Base-by-base conservation (phyloP, 768 basidiomycete species). In the Dentipellis sp. region DNA sequence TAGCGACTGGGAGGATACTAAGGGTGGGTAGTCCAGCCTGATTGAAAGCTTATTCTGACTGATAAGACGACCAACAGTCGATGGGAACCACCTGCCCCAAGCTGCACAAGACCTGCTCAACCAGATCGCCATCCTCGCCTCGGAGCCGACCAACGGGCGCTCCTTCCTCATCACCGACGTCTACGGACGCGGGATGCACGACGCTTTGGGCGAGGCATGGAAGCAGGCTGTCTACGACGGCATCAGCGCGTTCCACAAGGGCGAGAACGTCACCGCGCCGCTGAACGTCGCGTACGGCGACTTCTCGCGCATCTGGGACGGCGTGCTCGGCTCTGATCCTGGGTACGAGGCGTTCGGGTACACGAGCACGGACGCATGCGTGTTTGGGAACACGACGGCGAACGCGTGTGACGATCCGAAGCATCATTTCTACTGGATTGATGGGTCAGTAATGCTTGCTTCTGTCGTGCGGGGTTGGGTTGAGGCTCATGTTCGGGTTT, bases 141-240 rank as follows among this genome's bases (percentile, higher is more conserved):
- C 69, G 40, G 71, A 76, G 11, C 80, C 80, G 0, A 80, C 79
- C 16, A 75, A 77, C 52, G 79, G 75, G 1, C 73, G 74, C 51
- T 71, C 71, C 23, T 79, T 81, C 58, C 70, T 81, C 52, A 57
- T 82, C 16, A 67, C 76, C 1, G 78, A 80, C 59, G 75, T 71
- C 5, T 81, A 81, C 40, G 80, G 80, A 7, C 72, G 72, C 19
- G 80, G 80, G 11, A 60, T 49, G 10, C 68, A 72, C 10, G 65
- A 72, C 0, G 63, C 72, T 11, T 65, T 64, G 36, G 80, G 78
- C 4, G 71, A 80, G 60, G 71, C 75, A 4, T 79, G 71, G 67
- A 74, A 78, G 46, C 75, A 78, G 55, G 65, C 71, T 7, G 62
- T 79, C 22, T 80, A 74, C 60, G 66, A 70, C 14, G 76, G 75